Conservation (phyloP, 1,139 yeast species). For the Yamadazyma friedrichii region DNA sequence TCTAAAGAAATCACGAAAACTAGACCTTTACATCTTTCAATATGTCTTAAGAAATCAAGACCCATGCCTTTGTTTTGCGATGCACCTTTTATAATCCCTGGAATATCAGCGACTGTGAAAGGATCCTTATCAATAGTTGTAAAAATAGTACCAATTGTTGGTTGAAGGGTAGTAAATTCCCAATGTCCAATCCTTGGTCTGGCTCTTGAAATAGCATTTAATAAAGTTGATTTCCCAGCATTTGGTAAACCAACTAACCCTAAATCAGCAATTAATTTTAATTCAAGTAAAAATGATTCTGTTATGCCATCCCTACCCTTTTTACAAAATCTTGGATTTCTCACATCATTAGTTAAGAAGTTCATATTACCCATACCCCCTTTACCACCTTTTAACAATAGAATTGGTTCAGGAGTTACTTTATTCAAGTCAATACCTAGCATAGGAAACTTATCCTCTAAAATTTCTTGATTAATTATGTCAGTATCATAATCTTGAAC, state of each 20-base stretch:
- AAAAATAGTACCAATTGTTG: slow-evolving; percentile 85
- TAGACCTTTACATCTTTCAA: slow-evolving; percentile 86
- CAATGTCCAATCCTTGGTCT: slow-evolving; percentile 92
- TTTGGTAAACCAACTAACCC: slow-evolving; percentile 95
- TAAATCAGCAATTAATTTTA: slow-evolving; percentile 84
- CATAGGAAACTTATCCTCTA: slow-evolving; percentile 69
- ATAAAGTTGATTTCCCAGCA: slow-evolving; percentile 90
- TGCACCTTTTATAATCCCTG: slow-evolving; percentile 92
- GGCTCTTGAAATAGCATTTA: slow-evolving; percentile 88
- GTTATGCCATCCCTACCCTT: slow-evolving; percentile 71
- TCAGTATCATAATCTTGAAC: slow-evolving; percentile 66
- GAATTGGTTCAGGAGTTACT: slow-evolving; percentile 66
- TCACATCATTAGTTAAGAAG: slow-evolving; percentile 74
- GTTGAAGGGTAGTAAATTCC: slow-evolving; percentile 94
- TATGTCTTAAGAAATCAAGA: slow-evolving; percentile 83
- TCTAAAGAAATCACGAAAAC: slow-evolving; percentile 86
- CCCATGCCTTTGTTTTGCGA: slow-evolving; percentile 88
- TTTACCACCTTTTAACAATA: slow-evolving; percentile 76
- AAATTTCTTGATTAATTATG: slow-evolving; percentile 57
- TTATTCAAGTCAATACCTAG: slow-evolving; percentile 72
- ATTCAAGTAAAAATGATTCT: slow-evolving; percentile 70
- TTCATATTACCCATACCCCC: slow-evolving; percentile 98
- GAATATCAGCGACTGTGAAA: slow-evolving; percentile 95
- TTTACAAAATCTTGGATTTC: slow-evolving; percentile 89
- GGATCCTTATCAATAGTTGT: slow-evolving; percentile 65